These are phyloP conservation scores for Coemansia sp. DNA, from an alignment of 192 early-diverging fungal genomes.

Conservation along the genomic window DNA sequence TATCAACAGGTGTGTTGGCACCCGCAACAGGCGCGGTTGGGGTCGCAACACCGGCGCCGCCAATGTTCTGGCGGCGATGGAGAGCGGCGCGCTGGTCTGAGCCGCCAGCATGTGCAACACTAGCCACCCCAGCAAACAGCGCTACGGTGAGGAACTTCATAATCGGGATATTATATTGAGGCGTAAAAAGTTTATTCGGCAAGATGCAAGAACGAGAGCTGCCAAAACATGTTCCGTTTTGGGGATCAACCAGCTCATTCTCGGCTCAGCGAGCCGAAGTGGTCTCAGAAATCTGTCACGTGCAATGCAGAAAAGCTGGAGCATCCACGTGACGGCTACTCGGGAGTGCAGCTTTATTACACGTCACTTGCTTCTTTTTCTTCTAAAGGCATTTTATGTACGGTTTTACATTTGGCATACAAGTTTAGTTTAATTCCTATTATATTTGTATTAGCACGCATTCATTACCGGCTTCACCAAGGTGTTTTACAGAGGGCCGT, in stretches of 20 bases:
- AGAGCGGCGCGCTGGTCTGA: not conserved
- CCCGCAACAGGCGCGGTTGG: not conserved
- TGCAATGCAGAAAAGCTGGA: constrained; percentile 7
- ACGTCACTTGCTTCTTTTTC: constrained; percentile 4
- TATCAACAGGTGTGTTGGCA: not conserved
- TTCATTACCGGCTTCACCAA: not conserved
- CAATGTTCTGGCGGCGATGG: constrained; percentile 5
- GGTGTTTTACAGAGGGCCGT: not conserved
- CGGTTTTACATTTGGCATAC: constrained; percentile 5
- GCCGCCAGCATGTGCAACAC: not conserved
- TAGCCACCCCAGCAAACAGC: not conserved
- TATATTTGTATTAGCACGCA: not conserved
- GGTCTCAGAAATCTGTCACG: constrained; percentile 10
- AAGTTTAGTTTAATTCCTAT: constrained; percentile 7
- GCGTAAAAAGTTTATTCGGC: not conserved
- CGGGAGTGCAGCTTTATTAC: constrained; percentile 3
- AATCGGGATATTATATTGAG: not conserved
- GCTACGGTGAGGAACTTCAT: constrained; percentile 5
- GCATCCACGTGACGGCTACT: constrained; percentile 14
- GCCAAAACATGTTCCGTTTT: not conserved
- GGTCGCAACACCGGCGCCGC: not conserved
- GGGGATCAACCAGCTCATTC: not conserved
- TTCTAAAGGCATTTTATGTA: constrained; percentile 3
- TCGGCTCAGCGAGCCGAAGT: constrained; percentile 4
- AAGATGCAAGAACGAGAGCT: not conserved